Conservation (phyloP, 441 rosid species). For the Pelargonium australe region DNA sequence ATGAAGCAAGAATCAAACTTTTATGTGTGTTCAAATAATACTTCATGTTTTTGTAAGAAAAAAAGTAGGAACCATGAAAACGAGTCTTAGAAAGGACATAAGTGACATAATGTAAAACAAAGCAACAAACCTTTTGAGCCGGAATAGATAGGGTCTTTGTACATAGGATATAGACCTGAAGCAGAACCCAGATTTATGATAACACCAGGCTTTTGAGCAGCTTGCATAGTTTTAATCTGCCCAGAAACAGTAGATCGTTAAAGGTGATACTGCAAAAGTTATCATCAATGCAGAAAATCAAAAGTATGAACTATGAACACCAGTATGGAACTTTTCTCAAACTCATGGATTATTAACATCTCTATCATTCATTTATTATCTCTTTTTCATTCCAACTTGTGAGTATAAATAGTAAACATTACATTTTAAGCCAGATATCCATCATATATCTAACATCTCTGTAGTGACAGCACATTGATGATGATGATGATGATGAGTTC, state of each 20-base stretch:
- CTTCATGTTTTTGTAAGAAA: background rate
- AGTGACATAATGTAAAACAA: slow-evolving; percentile 1
- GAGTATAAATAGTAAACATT: slow-evolving; percentile 1
- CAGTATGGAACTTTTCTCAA: background rate
- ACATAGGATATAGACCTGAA: slow-evolving; percentile 80
- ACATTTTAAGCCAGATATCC: background rate
- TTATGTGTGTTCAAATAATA: background rate
- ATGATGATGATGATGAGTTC: slow-evolving; percentile 1
- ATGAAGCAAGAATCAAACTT: background rate
- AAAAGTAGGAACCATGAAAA: background rate
- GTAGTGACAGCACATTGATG: background rate
- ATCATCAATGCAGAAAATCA: background rate
- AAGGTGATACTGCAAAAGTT: slow-evolving; percentile 6
- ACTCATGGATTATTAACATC: background rate
- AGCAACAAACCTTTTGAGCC: slow-evolving; percentile 64
- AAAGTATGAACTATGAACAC: background rate
- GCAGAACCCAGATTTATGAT: slow-evolving; percentile 89
- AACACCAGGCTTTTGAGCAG: slow-evolving; percentile 71
- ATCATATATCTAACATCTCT: background rate
- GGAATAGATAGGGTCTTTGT: slow-evolving; percentile 60
- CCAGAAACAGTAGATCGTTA: slow-evolving; percentile 12
- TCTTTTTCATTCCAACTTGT: background rate
- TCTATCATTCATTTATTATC: background rate
- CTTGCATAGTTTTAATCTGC: slow-evolving; percentile 75
- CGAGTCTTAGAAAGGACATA: background rate